Evolutionary conservation across 2,329 filamentous ascomycete species (phyloP), one percentile per base, ranked within the genome.

Genomic region (Colletotrichum falcatum): DNA sequence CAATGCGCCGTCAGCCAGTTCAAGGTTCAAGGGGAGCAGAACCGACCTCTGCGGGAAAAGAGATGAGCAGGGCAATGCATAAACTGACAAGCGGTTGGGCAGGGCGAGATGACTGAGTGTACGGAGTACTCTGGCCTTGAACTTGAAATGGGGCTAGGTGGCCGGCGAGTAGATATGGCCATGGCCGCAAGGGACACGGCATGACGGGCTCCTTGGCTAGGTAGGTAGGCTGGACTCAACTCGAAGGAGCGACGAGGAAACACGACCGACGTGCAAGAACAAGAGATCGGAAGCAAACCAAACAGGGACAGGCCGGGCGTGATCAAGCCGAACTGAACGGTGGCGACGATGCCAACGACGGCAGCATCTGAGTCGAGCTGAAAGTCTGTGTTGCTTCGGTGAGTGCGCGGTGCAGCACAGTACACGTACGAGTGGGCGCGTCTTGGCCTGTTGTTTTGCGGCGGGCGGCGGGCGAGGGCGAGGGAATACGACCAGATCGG

Each of bases 281-380:
- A 46, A 46, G 11, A 61, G 14, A 30, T 51, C 9, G n/a, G 33
- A 26, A 33, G 18, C 44, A 46, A 23, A 12, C 9, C 44, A 44
- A 30, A 16, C 33, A 12, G 20, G 26, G n/a, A 37, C 12, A 16
- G 56, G 28, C 20, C 14, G 37, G 39, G 33, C 51, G 37, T 42
- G 26, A 49, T 26, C 35, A 61, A 61, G 56, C 66, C 56, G 49
- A 51, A 35, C 66, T 49, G 49, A 51, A 35, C 42, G 42, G 65
- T 33, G 39, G 23, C 20, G 62, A 65, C 54, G 61, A 69, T 65
- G 39, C 30, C 39, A 53, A 61, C 55, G 46, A 66, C 53, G 62
- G 66, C 62, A 69, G 48, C 62, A 48, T 55, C 48, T 69, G 55
- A 61, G 30, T 30, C 54, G 62, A 55, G 54, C 66, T 69, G 44